These are phyloP conservation scores for Cucumis sativus DNA, from an alignment of 306 rosid genomes.

Conservation along the genomic window Cucumber_9930_V3 NC_026660.2:19772001-19772500, in stretches of 20 bases:
- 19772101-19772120: background rate
- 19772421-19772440: background rate
- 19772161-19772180: no score
- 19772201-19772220: no score
- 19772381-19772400: background rate
- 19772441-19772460: background rate
- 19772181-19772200: no score
- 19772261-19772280: background rate
- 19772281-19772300: background rate
- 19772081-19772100: background rate
- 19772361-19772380: background rate
- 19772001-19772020: background rate
- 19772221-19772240: background rate
- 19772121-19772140: no score
- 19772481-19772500: slow-evolving; percentile 44
- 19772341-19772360: no score
- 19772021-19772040: background rate
- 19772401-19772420: background rate
- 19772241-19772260: background rate
- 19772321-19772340: background rate
- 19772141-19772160: no score
- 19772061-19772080: background rate
- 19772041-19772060: background rate
- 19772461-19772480: background rate
- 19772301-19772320: background rate